Percentiles rank a stretch among this genome's conserved stretches.
Evolutionary conservation across 2,329 filamentous ascomycete species (phyloP).

Genomic region (Pseudopithomyces maydicus): DNA sequence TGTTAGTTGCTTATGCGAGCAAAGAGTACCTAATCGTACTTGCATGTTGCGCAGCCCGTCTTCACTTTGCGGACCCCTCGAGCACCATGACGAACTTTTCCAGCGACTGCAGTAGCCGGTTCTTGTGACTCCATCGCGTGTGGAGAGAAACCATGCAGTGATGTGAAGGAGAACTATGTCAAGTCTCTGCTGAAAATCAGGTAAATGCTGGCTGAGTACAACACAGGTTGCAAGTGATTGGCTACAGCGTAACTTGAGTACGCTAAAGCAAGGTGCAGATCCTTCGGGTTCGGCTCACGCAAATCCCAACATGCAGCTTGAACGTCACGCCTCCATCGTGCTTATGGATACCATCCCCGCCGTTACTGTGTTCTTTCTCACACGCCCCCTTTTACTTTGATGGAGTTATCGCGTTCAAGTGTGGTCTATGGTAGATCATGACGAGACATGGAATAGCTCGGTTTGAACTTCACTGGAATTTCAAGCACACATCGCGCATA

Average conservation of each 20-base stretch:
- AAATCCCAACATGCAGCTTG: too few species aligned
- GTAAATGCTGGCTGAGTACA: neutral
- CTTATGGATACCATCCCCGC: too few species aligned
- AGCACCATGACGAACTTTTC: slow-evolving; percentile 16
- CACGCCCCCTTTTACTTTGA: too few species aligned
- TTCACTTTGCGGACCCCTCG: slow-evolving; percentile 1
- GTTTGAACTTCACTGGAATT: too few species aligned
- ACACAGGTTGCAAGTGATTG: neutral
- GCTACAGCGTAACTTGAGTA: slow-evolving; percentile 2
- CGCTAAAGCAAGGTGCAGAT: too few species aligned
- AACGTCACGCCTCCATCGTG: neutral
- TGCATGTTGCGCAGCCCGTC: slow-evolving; percentile 4
- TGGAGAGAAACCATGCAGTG: neutral
- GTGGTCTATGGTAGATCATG: too few species aligned
- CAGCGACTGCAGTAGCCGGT: neutral
- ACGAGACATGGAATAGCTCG: too few species aligned
- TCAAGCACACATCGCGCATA: too few species aligned
- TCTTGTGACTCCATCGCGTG: neutral
- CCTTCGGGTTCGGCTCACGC: too few species aligned
- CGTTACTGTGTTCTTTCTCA: too few species aligned
- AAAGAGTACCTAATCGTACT: neutral
- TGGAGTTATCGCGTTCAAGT: too few species aligned
- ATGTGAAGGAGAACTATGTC: neutral
- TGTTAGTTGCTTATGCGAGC: neutral
- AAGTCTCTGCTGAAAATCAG: too few species aligned